These are phyloP conservation scores for Phlebopus sp. DNA, from an alignment of 1,284 basidiomycete species.

Conservation along the genomic window DNA sequence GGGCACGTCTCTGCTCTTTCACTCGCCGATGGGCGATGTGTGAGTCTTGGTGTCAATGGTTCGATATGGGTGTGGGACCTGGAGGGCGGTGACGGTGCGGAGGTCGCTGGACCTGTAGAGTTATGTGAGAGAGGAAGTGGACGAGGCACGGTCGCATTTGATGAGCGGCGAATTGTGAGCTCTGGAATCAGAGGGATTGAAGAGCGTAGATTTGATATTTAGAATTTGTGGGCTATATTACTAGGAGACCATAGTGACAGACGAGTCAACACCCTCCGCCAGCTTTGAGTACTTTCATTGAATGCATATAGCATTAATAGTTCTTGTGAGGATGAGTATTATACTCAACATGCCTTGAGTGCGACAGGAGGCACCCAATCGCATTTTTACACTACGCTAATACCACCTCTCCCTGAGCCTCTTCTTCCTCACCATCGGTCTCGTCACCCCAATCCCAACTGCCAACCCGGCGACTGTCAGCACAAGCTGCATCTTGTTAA, in stretches of 20 bases:
- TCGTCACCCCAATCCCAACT: constrained; percentile 72
- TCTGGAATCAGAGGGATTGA: constrained; percentile 50
- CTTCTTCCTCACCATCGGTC: constrained; percentile 71
- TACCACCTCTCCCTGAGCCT: constrained; percentile 70
- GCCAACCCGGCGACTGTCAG: constrained; percentile 76
- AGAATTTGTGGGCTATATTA: too few species aligned
- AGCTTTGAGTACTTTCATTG: too few species aligned
- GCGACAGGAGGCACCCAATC: too few species aligned
- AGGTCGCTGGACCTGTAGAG: constrained; percentile 42
- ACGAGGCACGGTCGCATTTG: constrained; percentile 60
- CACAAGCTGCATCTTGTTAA: constrained; percentile 92
- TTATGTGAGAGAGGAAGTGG: constrained; percentile 13
- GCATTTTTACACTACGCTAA: too few species aligned
- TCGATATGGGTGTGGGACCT: constrained; percentile 83
- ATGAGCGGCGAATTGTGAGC: constrained; percentile 69
- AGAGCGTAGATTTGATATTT: constrained; percentile 69
- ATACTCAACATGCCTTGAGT: too few species aligned
- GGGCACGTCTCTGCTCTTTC: constrained; percentile 65
- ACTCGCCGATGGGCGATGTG: constrained; percentile 75
- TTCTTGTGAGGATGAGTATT: too few species aligned
- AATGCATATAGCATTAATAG: too few species aligned
- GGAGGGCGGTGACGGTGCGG: constrained; percentile 61
- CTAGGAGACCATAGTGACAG: too few species aligned
- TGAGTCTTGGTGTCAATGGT: constrained; percentile 66
- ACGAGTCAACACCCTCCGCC: too few species aligned